phyloP scores from a whole-genome alignment of 306 rosid genomes.

The Cucurbita moschata region DNA sequence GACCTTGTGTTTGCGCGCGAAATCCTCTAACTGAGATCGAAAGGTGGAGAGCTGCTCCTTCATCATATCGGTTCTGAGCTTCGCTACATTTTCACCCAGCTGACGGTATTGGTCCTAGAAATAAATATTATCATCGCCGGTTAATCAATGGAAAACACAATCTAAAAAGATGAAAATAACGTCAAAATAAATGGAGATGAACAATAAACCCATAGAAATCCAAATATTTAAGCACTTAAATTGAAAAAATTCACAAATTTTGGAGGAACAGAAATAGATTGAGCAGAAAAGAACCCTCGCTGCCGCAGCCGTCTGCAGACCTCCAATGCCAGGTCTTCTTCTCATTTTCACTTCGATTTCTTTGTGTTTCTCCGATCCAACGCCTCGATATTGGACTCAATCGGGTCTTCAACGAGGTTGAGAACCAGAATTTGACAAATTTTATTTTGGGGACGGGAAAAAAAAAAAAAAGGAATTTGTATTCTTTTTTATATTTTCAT shows the following conservation, averaged over 20 bases:
- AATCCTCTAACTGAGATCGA: constrained; percentile 87
- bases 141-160: background rate
- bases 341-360: constrained; percentile 29
- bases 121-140: background rate
- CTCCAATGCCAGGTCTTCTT: constrained; percentile 90
- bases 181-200: background rate
- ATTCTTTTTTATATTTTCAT: too few relatives aligned
- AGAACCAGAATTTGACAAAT: background rate
- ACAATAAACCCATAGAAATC: background rate
- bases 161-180: background rate
- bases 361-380: background rate
- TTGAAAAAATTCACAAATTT: background rate
- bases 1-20: constrained; percentile 92
- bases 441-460: background rate
- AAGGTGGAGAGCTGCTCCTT: constrained; percentile 87
- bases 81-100: constrained; percentile 88
- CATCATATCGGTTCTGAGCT: constrained; percentile 82
- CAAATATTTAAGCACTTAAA: background rate
- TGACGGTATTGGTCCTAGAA: constrained; percentile 58
- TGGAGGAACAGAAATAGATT: background rate
- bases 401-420: background rate
- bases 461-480: too few relatives aligned
- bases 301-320: constrained; percentile 69
- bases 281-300: constrained; percentile 34
- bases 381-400: background rate